Percentiles rank a stretch among this genome's conserved stretches.
Evolutionary conservation across 371 early-diverging fungal species (phyloP).

Genomic region (Catenaria anguillulae): DNA sequence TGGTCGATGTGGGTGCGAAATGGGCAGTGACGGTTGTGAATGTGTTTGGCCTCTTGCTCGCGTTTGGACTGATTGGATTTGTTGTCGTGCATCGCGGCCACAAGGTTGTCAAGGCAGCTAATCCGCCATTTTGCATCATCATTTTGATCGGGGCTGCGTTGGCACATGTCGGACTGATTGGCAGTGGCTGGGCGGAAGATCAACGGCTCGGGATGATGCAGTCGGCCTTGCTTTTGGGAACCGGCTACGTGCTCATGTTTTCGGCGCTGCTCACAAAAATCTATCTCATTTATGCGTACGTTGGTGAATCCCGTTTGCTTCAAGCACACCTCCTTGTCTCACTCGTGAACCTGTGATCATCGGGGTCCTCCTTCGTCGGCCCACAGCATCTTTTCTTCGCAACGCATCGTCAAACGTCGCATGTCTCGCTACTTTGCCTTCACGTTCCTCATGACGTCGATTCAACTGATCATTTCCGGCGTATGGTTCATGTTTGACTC

Average conservation of each 20-base stretch:
- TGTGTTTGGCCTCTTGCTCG: not conserved
- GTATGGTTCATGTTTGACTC: not conserved
- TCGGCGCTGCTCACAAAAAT: not conserved
- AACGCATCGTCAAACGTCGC: no score
- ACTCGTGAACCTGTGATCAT: no score
- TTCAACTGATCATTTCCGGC: no score
- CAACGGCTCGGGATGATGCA: not conserved
- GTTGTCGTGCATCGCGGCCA: not conserved
- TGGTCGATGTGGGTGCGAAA: not conserved
- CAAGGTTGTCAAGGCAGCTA: not conserved
- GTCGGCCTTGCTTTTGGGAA: not conserved
- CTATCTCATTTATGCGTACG: not conserved
- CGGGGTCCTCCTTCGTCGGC: no score
- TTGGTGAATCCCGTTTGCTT: no score
- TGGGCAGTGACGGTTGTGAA: not conserved
- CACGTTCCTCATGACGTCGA: no score
- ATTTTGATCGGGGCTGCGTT: not conserved
- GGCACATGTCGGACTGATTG: not conserved
- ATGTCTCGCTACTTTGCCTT: no score
- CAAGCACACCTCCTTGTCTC: no score
- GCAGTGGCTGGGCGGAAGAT: not conserved
- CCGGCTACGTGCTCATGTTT: not conserved
- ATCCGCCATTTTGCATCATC: not conserved
- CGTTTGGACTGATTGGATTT: not conserved
- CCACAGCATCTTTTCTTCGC: no score